phyloP scores from a whole-genome alignment of 192 early-diverging fungal genomes.

The Coemansia sp. region DNA sequence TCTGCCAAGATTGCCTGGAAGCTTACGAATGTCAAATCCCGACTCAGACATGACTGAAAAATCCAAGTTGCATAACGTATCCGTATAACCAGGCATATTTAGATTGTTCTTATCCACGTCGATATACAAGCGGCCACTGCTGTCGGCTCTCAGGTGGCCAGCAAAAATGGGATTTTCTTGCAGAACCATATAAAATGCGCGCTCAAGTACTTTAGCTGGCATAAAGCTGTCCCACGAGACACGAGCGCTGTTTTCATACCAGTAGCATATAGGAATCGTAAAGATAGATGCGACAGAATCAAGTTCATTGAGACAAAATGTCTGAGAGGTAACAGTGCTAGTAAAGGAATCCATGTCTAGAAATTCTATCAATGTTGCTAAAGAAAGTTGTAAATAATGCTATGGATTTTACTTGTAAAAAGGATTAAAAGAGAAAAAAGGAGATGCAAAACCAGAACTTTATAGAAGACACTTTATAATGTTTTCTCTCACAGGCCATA shows the following conservation, averaged over 20 bases:
- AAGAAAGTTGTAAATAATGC: neutral
- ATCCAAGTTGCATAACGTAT: slow-evolving; percentile 12
- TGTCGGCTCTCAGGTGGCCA: slow-evolving; percentile 8
- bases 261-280: slow-evolving; percentile 16
- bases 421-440: neutral
- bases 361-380: neutral
- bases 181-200: slow-evolving; percentile 19
- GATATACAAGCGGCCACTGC: slow-evolving; percentile 6
- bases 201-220: slow-evolving; percentile 11
- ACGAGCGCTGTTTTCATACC: slow-evolving; percentile 16
- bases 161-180: slow-evolving; percentile 26
- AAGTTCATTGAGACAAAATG: slow-evolving; percentile 9
- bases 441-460: too few relatives aligned
- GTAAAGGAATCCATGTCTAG: slow-evolving; percentile 7
- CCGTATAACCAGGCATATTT: slow-evolving; percentile 29
- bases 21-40: slow-evolving; percentile 4
- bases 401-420: neutral
- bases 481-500: too few relatives aligned
- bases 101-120: slow-evolving; percentile 16
- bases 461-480: too few relatives aligned
- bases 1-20: neutral
- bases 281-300: slow-evolving; percentile 10
- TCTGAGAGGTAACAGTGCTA: slow-evolving; percentile 4
- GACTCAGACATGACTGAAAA: neutral
- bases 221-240: slow-evolving; percentile 10